These are phyloP conservation scores for Cytidiella melzeri DNA, from an alignment of 768 basidiomycete genomes.

Conservation along the genomic window DNA sequence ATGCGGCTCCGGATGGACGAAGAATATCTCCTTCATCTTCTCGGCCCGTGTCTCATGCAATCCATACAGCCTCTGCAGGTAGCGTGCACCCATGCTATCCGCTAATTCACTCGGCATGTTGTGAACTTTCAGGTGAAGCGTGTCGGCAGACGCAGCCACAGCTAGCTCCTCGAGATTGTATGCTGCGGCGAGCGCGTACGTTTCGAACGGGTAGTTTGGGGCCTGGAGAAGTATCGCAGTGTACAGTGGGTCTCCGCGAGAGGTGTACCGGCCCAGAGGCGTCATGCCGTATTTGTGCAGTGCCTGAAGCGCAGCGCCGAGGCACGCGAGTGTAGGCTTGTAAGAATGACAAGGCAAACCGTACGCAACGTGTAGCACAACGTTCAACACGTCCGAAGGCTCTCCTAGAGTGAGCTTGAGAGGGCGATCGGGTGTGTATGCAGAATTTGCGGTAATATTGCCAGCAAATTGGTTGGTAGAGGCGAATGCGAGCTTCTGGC, in stretches of 20 bases:
- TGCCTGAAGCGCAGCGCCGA: conserved; percentile 48
- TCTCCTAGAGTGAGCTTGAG: conserved; percentile 53
- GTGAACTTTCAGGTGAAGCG: conserved; percentile 46
- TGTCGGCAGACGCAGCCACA: not conserved
- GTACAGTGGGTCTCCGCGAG: conserved; percentile 50
- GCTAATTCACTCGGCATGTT: conserved; percentile 53
- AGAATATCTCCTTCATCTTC: conserved; percentile 70
- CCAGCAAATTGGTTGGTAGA: conserved; percentile 65
- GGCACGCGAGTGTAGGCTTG: conserved; percentile 55
- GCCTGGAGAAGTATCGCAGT: conserved; percentile 59
- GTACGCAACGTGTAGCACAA: conserved; percentile 69
- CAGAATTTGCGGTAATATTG: conserved; percentile 38
- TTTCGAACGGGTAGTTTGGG: conserved; percentile 59
- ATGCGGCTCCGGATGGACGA: conserved; percentile 70
- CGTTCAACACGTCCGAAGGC: conserved; percentile 55
- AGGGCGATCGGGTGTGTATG: conserved; percentile 32
- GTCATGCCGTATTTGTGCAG: conserved; percentile 55
- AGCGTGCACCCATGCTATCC: conserved; percentile 63
- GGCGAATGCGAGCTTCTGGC: conserved; percentile 44
- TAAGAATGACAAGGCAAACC: conserved; percentile 70
- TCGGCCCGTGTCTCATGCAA: conserved; percentile 77
- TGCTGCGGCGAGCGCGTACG: conserved; percentile 65
- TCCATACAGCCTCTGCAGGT: conserved; percentile 77
- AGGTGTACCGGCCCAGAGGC: conserved; percentile 39
- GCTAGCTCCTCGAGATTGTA: conserved; percentile 65